Evolutionary conservation across 768 basidiomycete species (phyloP).

Genomic region (Hebeloma cylindrosporum): DNA sequence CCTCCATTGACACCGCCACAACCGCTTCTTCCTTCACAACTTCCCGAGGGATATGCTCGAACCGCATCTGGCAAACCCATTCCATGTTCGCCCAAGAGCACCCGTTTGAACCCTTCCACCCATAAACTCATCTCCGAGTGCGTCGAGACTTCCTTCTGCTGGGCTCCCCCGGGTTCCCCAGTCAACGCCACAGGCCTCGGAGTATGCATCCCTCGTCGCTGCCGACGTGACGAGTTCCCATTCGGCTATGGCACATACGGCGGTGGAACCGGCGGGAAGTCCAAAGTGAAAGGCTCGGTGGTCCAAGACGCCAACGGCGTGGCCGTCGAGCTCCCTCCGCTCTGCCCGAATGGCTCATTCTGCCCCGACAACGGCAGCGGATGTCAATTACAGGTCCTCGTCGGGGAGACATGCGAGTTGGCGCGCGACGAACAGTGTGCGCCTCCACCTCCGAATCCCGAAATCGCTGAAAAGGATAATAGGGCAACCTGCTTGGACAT

Average conservation of each 20-base stretch:
- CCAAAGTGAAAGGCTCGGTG: slow-evolving; percentile 9
- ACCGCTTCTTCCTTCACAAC: not conserved
- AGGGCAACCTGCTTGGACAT: slow-evolving; percentile 60
- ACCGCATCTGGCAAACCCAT: slow-evolving; percentile 27
- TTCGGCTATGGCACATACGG: slow-evolving; percentile 43
- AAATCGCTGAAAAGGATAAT: slow-evolving; percentile 45
- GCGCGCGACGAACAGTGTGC: slow-evolving; percentile 61
- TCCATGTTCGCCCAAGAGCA: slow-evolving; percentile 44
- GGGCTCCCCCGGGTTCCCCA: slow-evolving; percentile 26
- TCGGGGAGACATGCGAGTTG: slow-evolving; percentile 56
- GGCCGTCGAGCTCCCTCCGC: slow-evolving; percentile 44
- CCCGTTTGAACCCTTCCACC: slow-evolving; percentile 51
- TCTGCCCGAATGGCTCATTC: slow-evolving; percentile 54
- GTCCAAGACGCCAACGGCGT: slow-evolving; percentile 11
- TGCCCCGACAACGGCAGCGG: slow-evolving; percentile 68
- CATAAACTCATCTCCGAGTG: slow-evolving; percentile 65
- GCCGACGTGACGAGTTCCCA: slow-evolving; percentile 62
- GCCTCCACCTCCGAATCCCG: slow-evolving; percentile 36
- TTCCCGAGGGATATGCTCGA: slow-evolving; percentile 18
- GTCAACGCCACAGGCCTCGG: slow-evolving; percentile 30
- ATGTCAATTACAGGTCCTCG: slow-evolving; percentile 41
- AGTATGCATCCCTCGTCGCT: slow-evolving; percentile 53
- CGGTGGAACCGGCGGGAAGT: slow-evolving; percentile 13
- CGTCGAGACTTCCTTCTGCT: slow-evolving; percentile 57
- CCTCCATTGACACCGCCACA: too few species aligned